Base-by-base conservation (phyloP, 2,329 filamentous ascomycete species). In the Bipolaris zeicola region DNA sequence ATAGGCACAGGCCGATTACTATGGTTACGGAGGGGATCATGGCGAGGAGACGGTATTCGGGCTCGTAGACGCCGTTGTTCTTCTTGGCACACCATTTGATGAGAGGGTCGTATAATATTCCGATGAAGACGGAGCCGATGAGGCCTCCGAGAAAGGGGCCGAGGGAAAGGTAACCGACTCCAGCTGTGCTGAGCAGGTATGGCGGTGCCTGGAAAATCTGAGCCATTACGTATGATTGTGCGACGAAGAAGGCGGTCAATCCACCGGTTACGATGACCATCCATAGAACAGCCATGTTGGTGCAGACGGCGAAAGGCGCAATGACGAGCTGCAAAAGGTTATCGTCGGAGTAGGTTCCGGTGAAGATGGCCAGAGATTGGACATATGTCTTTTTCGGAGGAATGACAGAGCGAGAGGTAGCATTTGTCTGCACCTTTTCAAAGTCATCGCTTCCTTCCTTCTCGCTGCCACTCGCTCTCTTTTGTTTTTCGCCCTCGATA, bases 11-110 rank as follows among this genome's bases (percentile, higher is more conserved):
- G 18, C 76, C 76, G 14, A 75, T 66, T 8, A 75, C 74, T 5
- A 72, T 67, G 1, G 72, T 43, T 3, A 78, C 61, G 0, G 70
- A 66, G 13, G 72, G 70, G 3, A 77, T 63, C 62, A 66, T 64
- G 26, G 51, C 60, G 5, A 80, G 70, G 7, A 82, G 72, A 8
- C 82, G 77, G 62, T 83, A 84, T 62, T 84, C 82, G 5, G 82
- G 82, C 63, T 84, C 82, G 67, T 83, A 84, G 45, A 83, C 72
- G n/a, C 82, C 82, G 18, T 71, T 72, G 65, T 83, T 84, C 58
- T 74, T 78, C 64, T 77, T 79, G 3, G 81, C 78, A 52, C 82
- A 76, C 68, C 73, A 80, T 38, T 68, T 72, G 50, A 76, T 76
- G 3, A 78, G 49, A 4, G 74, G 74, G 54, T 80, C 78, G 7